These are phyloP conservation scores for Geotrichum restrictum DNA, from an alignment of 1,139 yeast species.

Conservation along the genomic window DNA sequence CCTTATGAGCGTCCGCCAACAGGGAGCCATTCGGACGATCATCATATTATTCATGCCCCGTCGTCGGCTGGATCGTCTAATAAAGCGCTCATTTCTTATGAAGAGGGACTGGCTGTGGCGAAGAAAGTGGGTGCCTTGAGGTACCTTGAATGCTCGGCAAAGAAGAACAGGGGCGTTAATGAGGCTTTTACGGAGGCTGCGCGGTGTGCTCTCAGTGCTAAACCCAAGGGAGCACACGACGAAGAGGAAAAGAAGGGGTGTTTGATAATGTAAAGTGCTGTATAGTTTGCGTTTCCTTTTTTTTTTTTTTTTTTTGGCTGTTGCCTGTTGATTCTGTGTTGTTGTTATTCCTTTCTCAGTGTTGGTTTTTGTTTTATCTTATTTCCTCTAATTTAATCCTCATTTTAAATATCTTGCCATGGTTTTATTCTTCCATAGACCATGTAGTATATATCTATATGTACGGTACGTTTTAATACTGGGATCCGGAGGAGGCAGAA, in stretches of 20 bases:
- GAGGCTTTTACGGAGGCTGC: constrained; percentile 98
- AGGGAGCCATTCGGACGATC: too few species aligned
- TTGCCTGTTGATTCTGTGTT: not conserved
- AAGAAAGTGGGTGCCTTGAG: constrained; percentile 66
- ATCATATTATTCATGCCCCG: too few species aligned
- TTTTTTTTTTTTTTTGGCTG: not conserved
- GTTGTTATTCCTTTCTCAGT: not conserved
- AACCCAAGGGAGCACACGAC: constrained; percentile 68
- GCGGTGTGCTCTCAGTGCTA: constrained; percentile 88
- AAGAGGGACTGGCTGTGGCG: constrained; percentile 83
- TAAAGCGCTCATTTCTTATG: constrained; percentile 61
- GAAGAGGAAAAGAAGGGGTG: constrained; percentile 38
- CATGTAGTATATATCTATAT: not conserved
- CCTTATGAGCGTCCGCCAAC: too few species aligned
- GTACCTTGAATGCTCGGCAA: constrained; percentile 90
- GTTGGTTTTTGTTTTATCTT: too few species aligned
- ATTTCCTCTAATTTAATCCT: too few species aligned
- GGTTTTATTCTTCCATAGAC: not conserved
- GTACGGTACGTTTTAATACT: constrained; percentile 46
- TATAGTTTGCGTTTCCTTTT: constrained; percentile 11
- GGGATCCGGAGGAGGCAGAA: constrained; percentile 79
- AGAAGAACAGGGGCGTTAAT: constrained; percentile 89
- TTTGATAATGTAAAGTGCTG: constrained; percentile 26
- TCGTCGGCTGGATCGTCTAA: constrained; percentile 24
- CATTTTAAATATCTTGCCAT: not conserved